Base-by-base conservation (phyloP, 129 eudicot species). In the Lactuca sativa region DNA sequence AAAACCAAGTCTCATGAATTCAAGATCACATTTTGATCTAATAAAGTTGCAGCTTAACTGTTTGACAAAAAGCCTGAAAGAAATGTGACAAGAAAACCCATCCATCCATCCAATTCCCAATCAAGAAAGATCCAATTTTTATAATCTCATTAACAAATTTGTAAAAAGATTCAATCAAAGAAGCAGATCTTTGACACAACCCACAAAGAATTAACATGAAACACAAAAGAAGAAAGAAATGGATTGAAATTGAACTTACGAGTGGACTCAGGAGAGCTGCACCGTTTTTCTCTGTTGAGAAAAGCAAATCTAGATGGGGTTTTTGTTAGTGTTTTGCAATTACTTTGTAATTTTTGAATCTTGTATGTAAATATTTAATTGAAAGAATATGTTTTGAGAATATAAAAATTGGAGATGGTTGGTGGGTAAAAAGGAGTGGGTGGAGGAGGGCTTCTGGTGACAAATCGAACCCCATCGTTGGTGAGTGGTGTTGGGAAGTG, bases 381-480 rank as follows among this genome's bases (percentile, higher is more conserved):
- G 49, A 30, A 31, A n/a, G 12, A 14, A 5, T 55, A 55, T 47
- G 44, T 44, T 55, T 4, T 40, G n/a, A 64, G 14, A 58, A 59
- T 49, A 67, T 49, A 52, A 38, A 68, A 69, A 12, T n/a, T 25
- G 25, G 56, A 34, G 31, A 69, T 31, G 52, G 43, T 77, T 77
- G 81, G 81, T 77, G 81, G 36, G 81, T 77, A 32, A 77, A 74
- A 70, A 62, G 53, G 2, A 77, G 76, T 77, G 81, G 71, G 81
- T 77, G 81, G 81, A 31, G 76, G 81, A 77, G 76, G 55, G 57
- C 52, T 69, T 76, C 40, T 76, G 70, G 75, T 76, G 43, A n/a
- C 44, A 37, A 59, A 62, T 83, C 78, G 62, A 90, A 78, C 82
- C 91, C 85, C 86, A 90, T 88, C 91, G 69, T 40, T 36, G 82